These are phyloP conservation scores for Xylariaceae sp. DNA, from an alignment of 2,329 filamentous ascomycete species.

Conservation along the genomic window DNA sequence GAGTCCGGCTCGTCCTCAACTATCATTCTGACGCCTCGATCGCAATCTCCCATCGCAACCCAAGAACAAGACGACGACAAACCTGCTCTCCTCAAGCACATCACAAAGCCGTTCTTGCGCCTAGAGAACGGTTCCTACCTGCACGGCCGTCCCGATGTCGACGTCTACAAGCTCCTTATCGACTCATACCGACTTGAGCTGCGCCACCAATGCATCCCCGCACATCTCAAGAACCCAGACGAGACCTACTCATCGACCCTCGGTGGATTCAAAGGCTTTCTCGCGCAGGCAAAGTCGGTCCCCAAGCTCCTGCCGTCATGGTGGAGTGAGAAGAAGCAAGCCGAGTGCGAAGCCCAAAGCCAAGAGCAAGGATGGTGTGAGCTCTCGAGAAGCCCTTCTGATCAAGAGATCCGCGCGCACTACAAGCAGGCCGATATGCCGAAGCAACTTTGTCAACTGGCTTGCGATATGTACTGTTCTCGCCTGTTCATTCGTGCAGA, in stretches of 20 bases:
- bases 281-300: conserved; percentile 28
- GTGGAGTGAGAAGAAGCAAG: conserved; percentile 41
- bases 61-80: too few species aligned
- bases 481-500: too few species aligned
- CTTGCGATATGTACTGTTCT: too few species aligned
- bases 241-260: not conserved
- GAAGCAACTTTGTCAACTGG: too few species aligned
- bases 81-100: conserved; percentile 6
- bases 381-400: conserved; percentile 30
- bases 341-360: conserved; percentile 37
- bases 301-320: conserved; percentile 40
- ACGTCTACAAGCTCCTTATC: conserved; percentile 45
- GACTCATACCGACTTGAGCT: conserved; percentile 48
- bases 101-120: conserved; percentile 39
- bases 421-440: not conserved
- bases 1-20: too few species aligned
- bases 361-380: conserved; percentile 26
- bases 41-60: too few species aligned
- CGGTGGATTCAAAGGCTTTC: conserved; percentile 37
- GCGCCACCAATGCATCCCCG: conserved; percentile 29
- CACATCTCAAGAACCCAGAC: conserved; percentile 17
- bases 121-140: conserved; percentile 42
- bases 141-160: conserved; percentile 40
- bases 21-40: too few species aligned
- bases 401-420: conserved; percentile 30